Evolutionary conservation across 257 asterid species (phyloP).

Genomic region (Petrea volubilis): DNA sequence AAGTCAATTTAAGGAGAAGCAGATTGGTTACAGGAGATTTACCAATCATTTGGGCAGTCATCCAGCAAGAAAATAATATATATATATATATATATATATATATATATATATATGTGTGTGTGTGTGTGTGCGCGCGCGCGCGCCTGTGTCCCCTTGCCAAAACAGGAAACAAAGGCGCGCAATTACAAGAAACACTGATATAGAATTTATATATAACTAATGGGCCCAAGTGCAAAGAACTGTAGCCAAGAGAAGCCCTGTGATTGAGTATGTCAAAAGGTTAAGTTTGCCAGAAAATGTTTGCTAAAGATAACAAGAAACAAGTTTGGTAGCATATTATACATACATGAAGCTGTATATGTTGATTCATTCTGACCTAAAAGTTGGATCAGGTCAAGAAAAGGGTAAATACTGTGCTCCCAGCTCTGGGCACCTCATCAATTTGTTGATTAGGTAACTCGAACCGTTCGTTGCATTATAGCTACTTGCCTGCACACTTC

Average conservation of each 20-base stretch:
- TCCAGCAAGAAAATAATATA: background rate
- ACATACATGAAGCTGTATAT: background rate
- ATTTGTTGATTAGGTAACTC: background rate
- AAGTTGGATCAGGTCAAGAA: too few species aligned
- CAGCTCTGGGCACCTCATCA: too few species aligned
- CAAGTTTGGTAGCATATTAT: background rate
- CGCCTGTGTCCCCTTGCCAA: background rate
- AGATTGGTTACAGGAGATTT: background rate
- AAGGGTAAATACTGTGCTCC: too few species aligned
- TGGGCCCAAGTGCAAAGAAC: background rate
- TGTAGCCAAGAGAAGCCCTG: background rate
- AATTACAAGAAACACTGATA: background rate
- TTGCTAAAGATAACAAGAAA: background rate
- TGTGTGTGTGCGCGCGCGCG: too few species aligned
- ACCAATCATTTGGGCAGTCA: background rate
- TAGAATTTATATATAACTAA: background rate
- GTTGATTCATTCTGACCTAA: too few species aligned
- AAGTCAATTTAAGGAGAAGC: background rate
- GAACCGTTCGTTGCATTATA: background rate
- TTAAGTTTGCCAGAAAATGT: background rate
- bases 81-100: background rate
- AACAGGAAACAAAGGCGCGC: background rate
- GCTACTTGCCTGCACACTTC: background rate
- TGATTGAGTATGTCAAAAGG: background rate
- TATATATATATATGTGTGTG: background rate